Evolutionary conservation across 208 protist species (phyloP).

Genomic region (Leishmania guyanensis): DNA sequence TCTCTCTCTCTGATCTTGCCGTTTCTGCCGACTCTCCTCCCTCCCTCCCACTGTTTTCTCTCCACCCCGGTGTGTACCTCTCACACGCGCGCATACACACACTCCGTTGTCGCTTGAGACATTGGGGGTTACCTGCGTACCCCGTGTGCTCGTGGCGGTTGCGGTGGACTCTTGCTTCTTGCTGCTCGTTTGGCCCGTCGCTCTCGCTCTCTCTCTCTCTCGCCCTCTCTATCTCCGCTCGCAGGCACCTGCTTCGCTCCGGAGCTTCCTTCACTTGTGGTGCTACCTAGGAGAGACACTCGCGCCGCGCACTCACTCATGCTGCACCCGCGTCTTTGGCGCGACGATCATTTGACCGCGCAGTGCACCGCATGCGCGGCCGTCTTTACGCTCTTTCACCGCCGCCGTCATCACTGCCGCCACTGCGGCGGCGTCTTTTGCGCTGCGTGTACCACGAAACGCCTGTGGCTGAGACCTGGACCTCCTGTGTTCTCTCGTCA

Average conservation of each 20-base stretch:
- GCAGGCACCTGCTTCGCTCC: background rate
- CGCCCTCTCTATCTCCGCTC: background rate
- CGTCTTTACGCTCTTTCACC: constrained; percentile 34
- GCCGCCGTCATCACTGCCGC: constrained; percentile 57
- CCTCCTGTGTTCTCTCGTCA: background rate
- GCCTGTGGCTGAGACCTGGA: constrained; percentile 44
- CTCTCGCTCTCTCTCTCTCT: constrained; percentile 2
- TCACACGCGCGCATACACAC: background rate
- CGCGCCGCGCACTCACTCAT: constrained; percentile 15
- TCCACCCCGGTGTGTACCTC: background rate
- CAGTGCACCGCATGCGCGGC: constrained; percentile 26
- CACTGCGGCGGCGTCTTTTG: constrained; percentile 56
- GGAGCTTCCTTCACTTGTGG: background rate
- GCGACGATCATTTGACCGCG: constrained; percentile 20
- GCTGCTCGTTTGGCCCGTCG: background rate
- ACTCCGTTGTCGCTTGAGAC: too few relatives aligned
- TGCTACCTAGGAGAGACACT: background rate
- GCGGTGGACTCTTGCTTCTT: constrained; percentile 1
- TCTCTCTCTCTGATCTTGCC: too few relatives aligned
- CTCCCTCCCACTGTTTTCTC: background rate
- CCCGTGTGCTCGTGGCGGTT: background rate
- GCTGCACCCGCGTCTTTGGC: constrained; percentile 37
- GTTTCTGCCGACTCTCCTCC: background rate
- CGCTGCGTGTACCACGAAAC: constrained; percentile 25
- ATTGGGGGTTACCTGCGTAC: background rate